Base-by-base conservation (phyloP, 768 basidiomycete genomes). In the Lyophyllum shimeji region DNA sequence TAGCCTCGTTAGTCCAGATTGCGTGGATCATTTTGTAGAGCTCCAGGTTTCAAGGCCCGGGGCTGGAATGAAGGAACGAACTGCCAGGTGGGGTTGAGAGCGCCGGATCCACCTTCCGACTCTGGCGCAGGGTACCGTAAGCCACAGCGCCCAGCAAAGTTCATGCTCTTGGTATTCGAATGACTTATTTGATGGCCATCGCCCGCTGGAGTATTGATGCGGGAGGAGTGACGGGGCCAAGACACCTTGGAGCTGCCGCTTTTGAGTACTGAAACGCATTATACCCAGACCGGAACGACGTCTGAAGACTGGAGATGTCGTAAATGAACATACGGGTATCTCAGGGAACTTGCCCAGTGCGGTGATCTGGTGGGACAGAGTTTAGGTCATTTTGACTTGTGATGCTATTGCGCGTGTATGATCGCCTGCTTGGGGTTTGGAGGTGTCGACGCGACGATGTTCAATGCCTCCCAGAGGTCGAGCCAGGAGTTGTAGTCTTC, bases 401-500 rank as follows among this genome's bases (percentile, higher is more conserved):
- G 1, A n/a, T 21, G 29, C 31, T 7, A 45, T n/a, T 18, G 13
- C 15, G 5, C 20, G 9, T 15, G 52, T 18, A n/a, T 3, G 64
- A 53, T 3, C 24, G 58, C 63, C 50, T 59, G 44, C 24, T 60
- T 52, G 9, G 60, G 52, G 51, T 65, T 51, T 21, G 65, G 85
- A 15, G 83, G 79, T 49, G 83, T 69, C 6, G 86, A 87, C 24
- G 80, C 82, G 44, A 85, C 74, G 53, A 89, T 81, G 17, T 82
- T 80, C 54, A 86, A 65, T 57, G 74, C 82, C 56, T 86, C 76
- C 86, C 86, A 89, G 5, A 88, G 64, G 63, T 90, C 88, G 34
- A 82, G 65, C 88, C 88, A 90, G 69, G 89, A 90, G 0, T 71
- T 72, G 62, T 84, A 84, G 52, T 81, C 71, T 58, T 84, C 79